These are phyloP conservation scores for Podospora pseudoanserina DNA, from an alignment of 495 filamentous ascomycete genomes.

Conservation along the genomic window DNA sequence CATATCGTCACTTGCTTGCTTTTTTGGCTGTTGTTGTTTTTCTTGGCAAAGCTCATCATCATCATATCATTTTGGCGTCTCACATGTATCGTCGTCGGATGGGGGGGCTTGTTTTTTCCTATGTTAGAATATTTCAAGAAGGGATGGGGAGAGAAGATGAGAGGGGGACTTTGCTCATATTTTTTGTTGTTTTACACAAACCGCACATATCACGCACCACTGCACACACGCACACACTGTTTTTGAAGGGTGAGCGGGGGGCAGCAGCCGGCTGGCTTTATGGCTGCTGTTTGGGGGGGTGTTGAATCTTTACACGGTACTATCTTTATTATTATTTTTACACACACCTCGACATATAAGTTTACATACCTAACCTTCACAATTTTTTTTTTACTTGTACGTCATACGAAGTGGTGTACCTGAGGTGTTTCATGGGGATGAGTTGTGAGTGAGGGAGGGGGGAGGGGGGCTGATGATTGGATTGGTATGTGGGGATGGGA, in stretches of 20 bases:
- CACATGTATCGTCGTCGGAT: neutral
- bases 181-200: neutral
- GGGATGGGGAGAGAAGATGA: slow-evolving; percentile 1
- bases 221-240: neutral
- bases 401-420: neutral
- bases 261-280: neutral
- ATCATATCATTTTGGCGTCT: neutral
- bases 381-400: neutral
- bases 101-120: slow-evolving; percentile 1
- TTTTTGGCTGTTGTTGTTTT: neutral
- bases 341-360: neutral
- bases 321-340: neutral
- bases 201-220: neutral
- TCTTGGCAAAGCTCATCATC: neutral
- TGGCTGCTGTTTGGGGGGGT: neutral
- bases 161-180: neutral
- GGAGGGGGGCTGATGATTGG: neutral
- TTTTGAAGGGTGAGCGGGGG: neutral
- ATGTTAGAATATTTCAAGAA: slow-evolving; percentile 7
- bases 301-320: neutral
- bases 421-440: neutral
- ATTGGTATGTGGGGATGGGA: neutral
- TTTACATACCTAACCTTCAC: neutral
- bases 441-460: neutral
- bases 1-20: neutral